Evolutionary conservation across 371 early-diverging fungal species (phyloP), one percentile per base, ranked within the genome.

Genomic region (Mucor velutinosus): DNA sequence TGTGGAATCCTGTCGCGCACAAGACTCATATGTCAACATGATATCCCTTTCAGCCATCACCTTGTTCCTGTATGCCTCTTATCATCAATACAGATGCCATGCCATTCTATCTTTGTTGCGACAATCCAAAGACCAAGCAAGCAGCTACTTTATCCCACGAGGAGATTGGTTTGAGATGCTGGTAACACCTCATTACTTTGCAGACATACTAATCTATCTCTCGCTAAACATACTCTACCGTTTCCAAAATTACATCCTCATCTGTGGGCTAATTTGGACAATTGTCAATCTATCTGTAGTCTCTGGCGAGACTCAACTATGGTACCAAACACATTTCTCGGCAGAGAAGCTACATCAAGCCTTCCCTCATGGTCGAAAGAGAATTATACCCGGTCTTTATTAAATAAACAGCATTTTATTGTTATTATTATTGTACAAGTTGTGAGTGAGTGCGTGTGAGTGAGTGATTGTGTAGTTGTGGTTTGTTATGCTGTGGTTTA

Each of bases 161-260:
- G 93, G 93, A 17, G 90, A 89, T 64, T 86, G 91, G 90, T 93
- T 92, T 71, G 76, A 86, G 61, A 76, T 68, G 60, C 70, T 92
- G 11, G 87, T 88, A 7, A 76, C 84, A 5, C 92, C 93, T 23
- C 93, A 93, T 72, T 93, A 90, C 62, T 77, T 90, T 27, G 86
- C 89, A 47, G 93, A 93, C 65, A 90, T 93, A 58, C 60, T 93
- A n/a, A 74, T 93, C 43, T 93, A 93, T 66, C n/a, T 85, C 11
- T 76, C 81, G 21, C 76, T 82, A 25, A 70, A 74, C 10, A 66
- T 77, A 32, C 70, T 86, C n/a, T 73, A 71, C 64, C 53, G 62
- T 11, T 65, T 78, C 29, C 68, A 64, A 39, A 78, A 75, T 19
- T 55, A 68, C 12, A 76, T 77, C 0, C 25, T 88, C 11, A 15